Conservation (phyloP, 2,329 filamentous ascomycete species). For the Aspergillus sp. region DNA sequence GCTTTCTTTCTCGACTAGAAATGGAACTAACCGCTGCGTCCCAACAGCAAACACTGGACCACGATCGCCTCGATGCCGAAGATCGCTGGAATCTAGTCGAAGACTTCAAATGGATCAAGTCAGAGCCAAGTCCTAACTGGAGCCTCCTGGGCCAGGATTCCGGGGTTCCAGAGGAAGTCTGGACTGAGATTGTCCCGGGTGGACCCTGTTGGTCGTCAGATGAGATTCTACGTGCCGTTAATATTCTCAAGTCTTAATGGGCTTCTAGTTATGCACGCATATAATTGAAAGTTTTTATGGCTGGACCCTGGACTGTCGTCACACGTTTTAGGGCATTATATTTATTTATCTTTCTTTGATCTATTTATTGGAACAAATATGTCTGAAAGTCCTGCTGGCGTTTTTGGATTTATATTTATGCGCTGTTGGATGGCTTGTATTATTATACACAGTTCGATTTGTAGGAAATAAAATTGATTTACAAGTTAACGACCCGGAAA, state of each 20-base stretch:
- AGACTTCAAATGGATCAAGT: slow-evolving; percentile 96
- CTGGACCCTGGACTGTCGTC: not conserved
- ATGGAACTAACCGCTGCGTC: not conserved
- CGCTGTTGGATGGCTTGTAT: not conserved
- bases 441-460: not conserved
- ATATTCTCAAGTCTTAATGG: slow-evolving; percentile 12
- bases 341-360: not conserved
- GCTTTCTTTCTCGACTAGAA: not conserved
- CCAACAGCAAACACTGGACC: slow-evolving; percentile 27
- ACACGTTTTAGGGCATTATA: not conserved
- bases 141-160: slow-evolving; percentile 62
- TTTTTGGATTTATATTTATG: not conserved
- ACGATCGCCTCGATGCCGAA: slow-evolving; percentile 31
- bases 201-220: slow-evolving; percentile 61
- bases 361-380: not conserved
- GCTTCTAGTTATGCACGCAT: not conserved
- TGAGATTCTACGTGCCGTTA: slow-evolving; percentile 58
- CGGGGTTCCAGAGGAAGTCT: slow-evolving; percentile 62
- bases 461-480: not conserved
- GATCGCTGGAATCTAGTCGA: slow-evolving; percentile 90
- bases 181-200: slow-evolving; percentile 68
- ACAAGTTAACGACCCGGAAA: not conserved
- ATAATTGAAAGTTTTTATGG: not conserved
- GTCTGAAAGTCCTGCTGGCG: not conserved
- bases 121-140: slow-evolving; percentile 87